A percentile compares a stretch with the other conserved stretches of the same genome.
These are phyloP conservation scores for Peribolospora kevripleyi DNA, from an alignment of 768 basidiomycete species.

Conservation along the genomic window DNA sequence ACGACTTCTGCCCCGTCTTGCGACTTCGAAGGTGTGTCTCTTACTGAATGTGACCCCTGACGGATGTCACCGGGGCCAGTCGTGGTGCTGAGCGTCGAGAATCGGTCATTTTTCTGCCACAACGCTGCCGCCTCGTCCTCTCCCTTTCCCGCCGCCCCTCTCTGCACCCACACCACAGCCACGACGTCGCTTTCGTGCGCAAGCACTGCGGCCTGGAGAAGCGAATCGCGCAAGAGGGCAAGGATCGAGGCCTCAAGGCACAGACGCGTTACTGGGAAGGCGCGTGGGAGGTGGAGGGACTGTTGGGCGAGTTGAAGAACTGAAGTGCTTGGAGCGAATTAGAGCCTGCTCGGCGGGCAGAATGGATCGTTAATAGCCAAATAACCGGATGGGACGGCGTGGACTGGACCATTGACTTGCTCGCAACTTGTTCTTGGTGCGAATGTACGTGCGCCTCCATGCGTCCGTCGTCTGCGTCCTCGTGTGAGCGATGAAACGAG, in stretches of 20 bases:
- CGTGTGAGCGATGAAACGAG: too few relatives aligned
- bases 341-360: too few relatives aligned
- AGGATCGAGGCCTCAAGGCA: conserved; percentile 38
- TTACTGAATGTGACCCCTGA: not conserved
- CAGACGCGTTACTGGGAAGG: conserved; percentile 66
- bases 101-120: not conserved
- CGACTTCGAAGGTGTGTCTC: conserved; percentile 42
- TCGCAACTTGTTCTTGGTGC: too few relatives aligned
- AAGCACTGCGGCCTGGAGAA: conserved; percentile 50
- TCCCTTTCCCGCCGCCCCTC: not conserved
- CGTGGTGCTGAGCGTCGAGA: not conserved
- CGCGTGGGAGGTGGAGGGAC: conserved; percentile 90
- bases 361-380: too few relatives aligned
- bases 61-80: not conserved
- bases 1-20: conserved; percentile 84
- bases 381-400: too few relatives aligned
- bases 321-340: too few relatives aligned
- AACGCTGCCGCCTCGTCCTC: not conserved
- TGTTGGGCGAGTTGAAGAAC: conserved; percentile 22
- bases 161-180: conserved; percentile 23
- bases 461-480: too few relatives aligned
- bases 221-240: conserved; percentile 50
- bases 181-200: conserved; percentile 63
- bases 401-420: too few relatives aligned
- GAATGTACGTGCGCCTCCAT: too few relatives aligned